phyloP scores from a whole-genome alignment of 345 rosid species.

The Trapa incisa region DNA sequence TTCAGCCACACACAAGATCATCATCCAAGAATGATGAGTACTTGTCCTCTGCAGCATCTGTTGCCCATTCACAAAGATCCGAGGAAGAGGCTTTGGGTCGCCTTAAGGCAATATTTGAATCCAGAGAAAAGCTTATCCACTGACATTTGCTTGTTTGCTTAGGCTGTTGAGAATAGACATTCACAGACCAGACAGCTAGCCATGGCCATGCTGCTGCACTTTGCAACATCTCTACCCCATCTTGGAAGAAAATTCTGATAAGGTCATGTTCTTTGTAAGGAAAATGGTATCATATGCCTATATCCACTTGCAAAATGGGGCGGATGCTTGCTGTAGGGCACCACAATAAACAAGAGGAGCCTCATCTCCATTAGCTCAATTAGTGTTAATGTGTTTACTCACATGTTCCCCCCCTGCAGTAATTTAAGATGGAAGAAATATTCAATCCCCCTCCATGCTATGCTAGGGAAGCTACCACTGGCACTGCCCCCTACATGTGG shows the following conservation, averaged over 20 bases:
- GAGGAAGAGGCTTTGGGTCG: neutral
- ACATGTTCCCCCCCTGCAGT: too few relatives aligned
- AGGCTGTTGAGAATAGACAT: neutral
- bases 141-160: neutral
- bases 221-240: neutral
- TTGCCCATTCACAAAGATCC: neutral
- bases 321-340: conserved; percentile 1
- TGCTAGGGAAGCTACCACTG: too few relatives aligned
- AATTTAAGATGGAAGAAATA: too few relatives aligned
- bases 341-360: conserved; percentile 5
- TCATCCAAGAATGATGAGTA: neutral
- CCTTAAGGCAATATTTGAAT: neutral
- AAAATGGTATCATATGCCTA: conserved; percentile 3
- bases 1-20: neutral
- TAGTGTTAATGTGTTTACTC: neutral
- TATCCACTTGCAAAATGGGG: conserved; percentile 7
- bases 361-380: conserved; percentile 8
- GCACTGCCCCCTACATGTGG: conserved; percentile 40
- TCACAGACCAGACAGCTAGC: neutral
- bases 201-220: neutral
- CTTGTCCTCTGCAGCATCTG: neutral
- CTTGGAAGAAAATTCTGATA: too few relatives aligned
- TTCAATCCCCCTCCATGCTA: too few relatives aligned
- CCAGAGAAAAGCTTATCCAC: neutral
- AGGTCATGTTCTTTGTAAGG: too few relatives aligned